A percentile compares a stretch with the other conserved stretches of the same genome.
phyloP scores from a whole-genome alignment of 2,329 filamentous ascomycete genomes.

The Aschersonia sp. region DNA sequence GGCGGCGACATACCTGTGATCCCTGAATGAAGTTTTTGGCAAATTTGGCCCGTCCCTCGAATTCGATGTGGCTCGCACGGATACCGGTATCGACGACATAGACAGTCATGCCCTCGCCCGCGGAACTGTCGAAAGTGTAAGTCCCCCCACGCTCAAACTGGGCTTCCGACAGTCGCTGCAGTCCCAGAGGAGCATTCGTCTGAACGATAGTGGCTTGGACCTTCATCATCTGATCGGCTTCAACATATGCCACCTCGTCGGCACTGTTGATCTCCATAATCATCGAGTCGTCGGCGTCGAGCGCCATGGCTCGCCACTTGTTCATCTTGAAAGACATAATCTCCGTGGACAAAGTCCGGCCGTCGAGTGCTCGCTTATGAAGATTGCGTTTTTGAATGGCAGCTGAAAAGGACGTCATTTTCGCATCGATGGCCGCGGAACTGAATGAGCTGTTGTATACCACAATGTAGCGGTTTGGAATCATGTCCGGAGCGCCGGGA shows the following conservation, averaged over 20 bases:
- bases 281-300: slow-evolving; percentile 36
- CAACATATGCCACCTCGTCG: slow-evolving; percentile 35
- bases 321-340: slow-evolving; percentile 32
- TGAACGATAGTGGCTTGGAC: slow-evolving; percentile 31
- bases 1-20: slow-evolving; percentile 19
- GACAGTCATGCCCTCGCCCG: slow-evolving; percentile 40
- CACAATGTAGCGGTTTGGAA: slow-evolving; percentile 47
- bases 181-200: slow-evolving; percentile 35
- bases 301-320: slow-evolving; percentile 36
- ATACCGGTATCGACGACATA: slow-evolving; percentile 56
- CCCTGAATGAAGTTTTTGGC: slow-evolving; percentile 32
- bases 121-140: slow-evolving; percentile 34
- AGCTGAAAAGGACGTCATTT: slow-evolving; percentile 31
- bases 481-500: slow-evolving; percentile 28
- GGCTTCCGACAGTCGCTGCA: slow-evolving; percentile 36
- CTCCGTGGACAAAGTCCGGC: slow-evolving; percentile 30
- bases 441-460: slow-evolving; percentile 44
- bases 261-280: slow-evolving; percentile 32
- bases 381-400: slow-evolving; percentile 43
- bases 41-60: slow-evolving; percentile 37
- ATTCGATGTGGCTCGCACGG: slow-evolving; percentile 37
- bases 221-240: slow-evolving; percentile 36
- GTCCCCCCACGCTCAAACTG: slow-evolving; percentile 11
- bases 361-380: slow-evolving; percentile 31
- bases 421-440: slow-evolving; percentile 31